These are phyloP conservation scores for Akebia trifoliata DNA, from an alignment of 164 flowering plant species.

Conservation along the genomic window DNA sequence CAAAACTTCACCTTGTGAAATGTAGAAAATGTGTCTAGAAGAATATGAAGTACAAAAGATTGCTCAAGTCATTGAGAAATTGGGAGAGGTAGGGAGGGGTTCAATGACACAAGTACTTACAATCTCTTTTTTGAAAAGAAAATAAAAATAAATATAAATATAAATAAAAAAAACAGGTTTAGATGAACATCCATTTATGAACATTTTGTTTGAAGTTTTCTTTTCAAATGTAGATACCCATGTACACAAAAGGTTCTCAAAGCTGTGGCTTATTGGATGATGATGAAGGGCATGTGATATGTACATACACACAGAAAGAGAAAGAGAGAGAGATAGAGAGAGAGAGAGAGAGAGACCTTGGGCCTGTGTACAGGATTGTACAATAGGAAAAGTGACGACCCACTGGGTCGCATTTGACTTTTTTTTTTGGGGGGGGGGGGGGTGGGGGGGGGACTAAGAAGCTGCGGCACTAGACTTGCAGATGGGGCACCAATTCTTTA, in stretches of 20 bases:
- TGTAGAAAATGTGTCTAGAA: too few species aligned
- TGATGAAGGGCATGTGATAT: conserved; percentile 10
- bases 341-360: not conserved
- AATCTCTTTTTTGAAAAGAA: too few species aligned
- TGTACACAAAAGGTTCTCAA: conserved; percentile 10
- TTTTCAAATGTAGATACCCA: conserved; percentile 11
- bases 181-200: not conserved
- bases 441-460: conserved; percentile 9
- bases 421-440: too few species aligned
- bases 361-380: conserved; percentile 16
- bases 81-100: too few species aligned
- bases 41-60: too few species aligned
- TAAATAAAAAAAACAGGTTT: not conserved
- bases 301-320: not conserved
- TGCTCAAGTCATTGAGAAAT: too few species aligned
- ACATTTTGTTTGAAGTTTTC: conserved; percentile 9
- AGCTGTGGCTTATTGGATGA: conserved; percentile 17
- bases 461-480: conserved; percentile 67
- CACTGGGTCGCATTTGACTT: not conserved
- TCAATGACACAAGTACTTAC: not conserved
- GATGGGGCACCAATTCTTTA: conserved; percentile 97
- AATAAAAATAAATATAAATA: too few species aligned
- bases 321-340: not conserved
- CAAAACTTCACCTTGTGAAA: too few species aligned
- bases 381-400: not conserved